Evolutionary conservation across 768 basidiomycete species (phyloP).

Genomic region (Tylopilus plumbeoviolaceoides): DNA sequence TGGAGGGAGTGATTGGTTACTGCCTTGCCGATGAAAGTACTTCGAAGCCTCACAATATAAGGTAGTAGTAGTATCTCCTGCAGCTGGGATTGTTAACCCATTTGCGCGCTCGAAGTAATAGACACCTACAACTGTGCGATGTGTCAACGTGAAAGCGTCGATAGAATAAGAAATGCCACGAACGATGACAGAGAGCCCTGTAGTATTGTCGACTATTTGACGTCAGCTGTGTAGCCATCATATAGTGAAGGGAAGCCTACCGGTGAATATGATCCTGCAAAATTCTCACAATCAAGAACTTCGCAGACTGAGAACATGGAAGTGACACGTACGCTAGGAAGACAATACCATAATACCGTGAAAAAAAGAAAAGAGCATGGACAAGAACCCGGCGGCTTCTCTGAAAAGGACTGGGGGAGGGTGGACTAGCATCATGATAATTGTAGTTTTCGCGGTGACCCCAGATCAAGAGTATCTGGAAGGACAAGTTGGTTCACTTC

Average conservation of each 20-base stretch:
- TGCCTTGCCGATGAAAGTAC: too few species aligned
- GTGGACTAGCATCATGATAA: not conserved
- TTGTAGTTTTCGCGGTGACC: not conserved
- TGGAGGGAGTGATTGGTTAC: not conserved
- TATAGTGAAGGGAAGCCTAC: constrained; percentile 3
- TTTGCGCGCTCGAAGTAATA: not conserved
- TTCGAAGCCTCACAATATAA: constrained; percentile 13
- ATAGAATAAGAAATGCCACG: not conserved
- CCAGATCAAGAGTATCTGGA: constrained; percentile 20
- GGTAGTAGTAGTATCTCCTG: constrained; percentile 22
- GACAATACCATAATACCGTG: constrained; percentile 25
- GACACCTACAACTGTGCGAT: constrained; percentile 17
- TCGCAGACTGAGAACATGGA: not conserved
- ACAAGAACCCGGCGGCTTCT: constrained; percentile 7
- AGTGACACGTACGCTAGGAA: constrained; percentile 12
- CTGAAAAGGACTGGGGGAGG: not conserved
- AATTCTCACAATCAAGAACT: not conserved
- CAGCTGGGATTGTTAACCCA: constrained; percentile 5
- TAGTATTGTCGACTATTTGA: constrained; percentile 18
- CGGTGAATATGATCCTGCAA: constrained; percentile 11
- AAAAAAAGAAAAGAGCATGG: constrained; percentile 17
- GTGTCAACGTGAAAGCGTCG: not conserved
- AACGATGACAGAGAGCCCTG: constrained; percentile 16
- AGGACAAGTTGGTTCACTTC: not conserved
- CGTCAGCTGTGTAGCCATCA: not conserved